These are phyloP conservation scores for Ceratobasidium sp. DNA, from an alignment of 1,284 basidiomycete genomes.

Conservation along the genomic window DNA sequence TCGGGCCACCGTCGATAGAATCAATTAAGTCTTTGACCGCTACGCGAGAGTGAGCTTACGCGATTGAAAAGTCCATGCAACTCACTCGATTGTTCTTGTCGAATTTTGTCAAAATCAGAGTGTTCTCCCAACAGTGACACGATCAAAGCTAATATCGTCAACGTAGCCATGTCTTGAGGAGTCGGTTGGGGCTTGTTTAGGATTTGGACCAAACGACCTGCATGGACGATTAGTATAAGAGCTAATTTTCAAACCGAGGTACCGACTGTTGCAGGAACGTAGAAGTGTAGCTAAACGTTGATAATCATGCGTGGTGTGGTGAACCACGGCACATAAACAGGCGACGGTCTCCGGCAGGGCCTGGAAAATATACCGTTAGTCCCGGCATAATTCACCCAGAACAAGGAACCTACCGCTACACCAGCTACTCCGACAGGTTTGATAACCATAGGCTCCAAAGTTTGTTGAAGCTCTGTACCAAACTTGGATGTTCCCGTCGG, in stretches of 20 bases:
- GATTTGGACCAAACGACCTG: constrained; percentile 40
- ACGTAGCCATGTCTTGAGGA: constrained; percentile 19
- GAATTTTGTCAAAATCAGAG: constrained; percentile 81
- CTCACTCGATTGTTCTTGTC: constrained; percentile 62
- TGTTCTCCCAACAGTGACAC: constrained; percentile 84
- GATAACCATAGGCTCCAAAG: constrained; percentile 84
- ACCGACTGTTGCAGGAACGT: constrained; percentile 78
- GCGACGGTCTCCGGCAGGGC: constrained; percentile 87
- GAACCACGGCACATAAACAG: constrained; percentile 85
- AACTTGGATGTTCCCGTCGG: constrained; percentile 86
- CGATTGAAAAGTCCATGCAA: background rate
- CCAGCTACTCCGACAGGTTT: constrained; percentile 74
- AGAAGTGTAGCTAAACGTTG: constrained; percentile 74
- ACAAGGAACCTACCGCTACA: constrained; percentile 57
- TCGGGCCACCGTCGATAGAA: constrained; percentile 66
- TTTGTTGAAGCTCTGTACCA: constrained; percentile 78
- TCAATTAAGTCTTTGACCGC: constrained; percentile 65
- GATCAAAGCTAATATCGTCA: constrained; percentile 72
- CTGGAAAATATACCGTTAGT: constrained; percentile 51
- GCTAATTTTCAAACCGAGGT: background rate
- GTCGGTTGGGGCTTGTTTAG: constrained; percentile 23
- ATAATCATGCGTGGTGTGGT: constrained; percentile 85
- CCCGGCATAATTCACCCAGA: background rate
- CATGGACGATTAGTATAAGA: background rate
- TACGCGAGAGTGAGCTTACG: constrained; percentile 45